Base-by-base conservation (phyloP, 768 basidiomycete species). In the Clitopilus hobsonii region DNA sequence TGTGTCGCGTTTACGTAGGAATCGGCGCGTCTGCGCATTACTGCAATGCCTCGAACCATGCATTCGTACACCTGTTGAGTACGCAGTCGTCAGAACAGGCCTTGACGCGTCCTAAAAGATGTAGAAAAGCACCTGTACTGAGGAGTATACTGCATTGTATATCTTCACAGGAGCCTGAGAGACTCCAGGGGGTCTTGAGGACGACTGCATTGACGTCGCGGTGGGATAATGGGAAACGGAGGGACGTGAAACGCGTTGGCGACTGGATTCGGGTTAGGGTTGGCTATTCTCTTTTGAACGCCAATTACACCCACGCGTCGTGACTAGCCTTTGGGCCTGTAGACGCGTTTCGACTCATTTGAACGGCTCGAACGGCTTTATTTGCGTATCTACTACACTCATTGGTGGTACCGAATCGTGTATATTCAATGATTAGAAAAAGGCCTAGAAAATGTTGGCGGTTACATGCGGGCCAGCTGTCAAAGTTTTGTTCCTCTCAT, bases 1-100 rank as follows among this genome's bases (percentile, higher is more conserved):
- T 99, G 97, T 2, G 97, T 98, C 62, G 97, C 97, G 77, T 99
- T 99, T 60, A 99, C 91, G 69, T 82, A 98, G 63, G 92, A 94
- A 72, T 98, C 97, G 52, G 84, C 84, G 64, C 94, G 85, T 66
- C 97, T 79, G 52, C 96, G 86, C 97, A 99, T 99, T 62, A 99
- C 96, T 1, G 96, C 96, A 66, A 98, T 98, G 32, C 95, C 95
- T 64, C 96, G 83, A 61, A 97, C 89, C 93, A 98, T 97, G 66
- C 94, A 96, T 72, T 98, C 95, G 71, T 94, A 96, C 22, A 98
- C 95, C 85, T 96, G 69, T 57, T 28, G 22, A 53, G 54, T 56
- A 61, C 67, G 64, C 58, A 69, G 68, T 72, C 69, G 73, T 73
- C 67, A 68, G 67, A 65, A 68, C 71, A 64, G 72, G 65, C 54